These are phyloP conservation scores for Kodamaea neixiangensis DNA, from an alignment of 805 yeast species.

Conservation along the genomic window DNA sequence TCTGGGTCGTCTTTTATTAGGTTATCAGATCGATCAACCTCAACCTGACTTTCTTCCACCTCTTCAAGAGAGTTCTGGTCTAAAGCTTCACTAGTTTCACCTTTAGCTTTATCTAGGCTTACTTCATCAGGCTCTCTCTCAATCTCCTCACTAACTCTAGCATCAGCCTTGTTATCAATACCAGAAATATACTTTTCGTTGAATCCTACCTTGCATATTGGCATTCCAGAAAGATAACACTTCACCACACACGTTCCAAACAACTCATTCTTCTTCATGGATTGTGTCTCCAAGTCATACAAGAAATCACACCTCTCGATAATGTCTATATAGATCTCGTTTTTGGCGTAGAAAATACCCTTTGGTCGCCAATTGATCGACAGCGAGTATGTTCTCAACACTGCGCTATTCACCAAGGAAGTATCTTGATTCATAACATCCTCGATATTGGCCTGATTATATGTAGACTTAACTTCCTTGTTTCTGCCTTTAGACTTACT, in stretches of 20 bases:
- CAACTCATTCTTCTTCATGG: conserved; percentile 34
- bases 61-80: neutral
- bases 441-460: conserved; percentile 37
- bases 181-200: conserved; percentile 40
- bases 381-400: conserved; percentile 75
- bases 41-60: neutral
- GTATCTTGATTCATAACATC: conserved; percentile 29
- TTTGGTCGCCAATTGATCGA: conserved; percentile 48
- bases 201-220: conserved; percentile 42
- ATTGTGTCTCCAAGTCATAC: conserved; percentile 32
- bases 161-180: conserved; percentile 22
- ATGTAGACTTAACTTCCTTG: conserved; percentile 35
- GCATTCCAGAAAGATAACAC: conserved; percentile 48
- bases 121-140: conserved; percentile 1
- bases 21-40: neutral
- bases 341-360: conserved; percentile 46
- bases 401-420: conserved; percentile 57
- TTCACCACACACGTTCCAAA: conserved; percentile 36
- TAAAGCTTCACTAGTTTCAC: neutral
- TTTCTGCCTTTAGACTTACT: conserved; percentile 14
- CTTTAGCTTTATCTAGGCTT: neutral
- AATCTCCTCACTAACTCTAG: conserved; percentile 1
- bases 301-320: conserved; percentile 40
- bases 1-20: neutral
- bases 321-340: conserved; percentile 45